Evolutionary conservation across 352 stramenopile genomes (phyloP).

Genomic region (Phytophthora parvispora): DNA sequence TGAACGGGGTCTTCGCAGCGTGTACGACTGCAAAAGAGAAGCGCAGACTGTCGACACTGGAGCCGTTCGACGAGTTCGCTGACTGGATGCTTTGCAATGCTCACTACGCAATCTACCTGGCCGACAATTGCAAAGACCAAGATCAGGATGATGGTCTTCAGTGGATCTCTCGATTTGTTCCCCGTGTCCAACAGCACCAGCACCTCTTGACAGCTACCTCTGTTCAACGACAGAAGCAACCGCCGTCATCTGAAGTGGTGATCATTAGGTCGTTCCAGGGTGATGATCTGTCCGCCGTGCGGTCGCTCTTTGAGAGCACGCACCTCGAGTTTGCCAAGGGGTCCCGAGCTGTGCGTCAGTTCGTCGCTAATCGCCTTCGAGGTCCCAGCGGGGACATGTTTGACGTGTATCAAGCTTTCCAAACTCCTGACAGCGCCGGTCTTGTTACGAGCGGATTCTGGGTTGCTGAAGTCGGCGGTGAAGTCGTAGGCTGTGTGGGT

Average conservation of each 20-base stretch:
- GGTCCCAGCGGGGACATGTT: slow-evolving; percentile 59
- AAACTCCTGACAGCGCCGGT: slow-evolving; percentile 13
- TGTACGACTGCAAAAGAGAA: slow-evolving; percentile 55
- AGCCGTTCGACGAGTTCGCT: slow-evolving; percentile 77
- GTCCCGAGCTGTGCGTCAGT: slow-evolving; percentile 75
- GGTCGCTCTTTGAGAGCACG: slow-evolving; percentile 67
- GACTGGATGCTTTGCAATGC: slow-evolving; percentile 77
- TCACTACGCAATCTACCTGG: slow-evolving; percentile 75
- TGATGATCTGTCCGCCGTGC: slow-evolving; percentile 52
- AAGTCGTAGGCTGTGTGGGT: slow-evolving; percentile 69
- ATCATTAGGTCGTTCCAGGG: slow-evolving; percentile 65
- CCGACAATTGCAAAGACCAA: slow-evolving; percentile 35
- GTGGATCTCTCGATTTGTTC: slow-evolving; percentile 39
- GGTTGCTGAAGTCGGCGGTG: slow-evolving; percentile 50
- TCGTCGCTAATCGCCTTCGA: slow-evolving; percentile 67
- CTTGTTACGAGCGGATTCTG: slow-evolving; percentile 56
- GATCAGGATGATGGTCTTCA: slow-evolving; percentile 18
- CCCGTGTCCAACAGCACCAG: slow-evolving; percentile 17
- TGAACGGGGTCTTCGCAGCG: slow-evolving; percentile 68
- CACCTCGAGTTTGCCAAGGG: slow-evolving; percentile 60
- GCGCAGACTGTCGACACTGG: slow-evolving; percentile 50
- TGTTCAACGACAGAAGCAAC: background rate
- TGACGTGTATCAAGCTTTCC: slow-evolving; percentile 57
- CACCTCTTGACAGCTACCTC: slow-evolving; percentile 31
- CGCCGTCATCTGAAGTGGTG: slow-evolving; percentile 4